These are phyloP conservation scores for Daldinia bambusicola DNA, from an alignment of 495 filamentous ascomycete species.

Conservation along the genomic window DNA sequence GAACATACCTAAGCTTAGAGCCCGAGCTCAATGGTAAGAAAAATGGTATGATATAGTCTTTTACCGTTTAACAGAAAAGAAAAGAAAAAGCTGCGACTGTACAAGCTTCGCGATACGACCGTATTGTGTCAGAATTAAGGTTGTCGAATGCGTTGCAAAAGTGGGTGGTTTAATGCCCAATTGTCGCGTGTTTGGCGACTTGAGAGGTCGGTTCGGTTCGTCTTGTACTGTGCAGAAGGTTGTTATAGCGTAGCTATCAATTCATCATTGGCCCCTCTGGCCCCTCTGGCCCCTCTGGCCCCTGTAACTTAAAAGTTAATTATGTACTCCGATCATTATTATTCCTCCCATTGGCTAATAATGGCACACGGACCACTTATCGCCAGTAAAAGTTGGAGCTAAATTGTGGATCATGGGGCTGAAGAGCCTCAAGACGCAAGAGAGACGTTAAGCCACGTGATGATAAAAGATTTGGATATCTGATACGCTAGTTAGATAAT, in stretches of 20 bases:
- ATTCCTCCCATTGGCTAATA: slow-evolving; percentile 11
- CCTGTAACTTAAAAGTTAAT: slow-evolving; percentile 25
- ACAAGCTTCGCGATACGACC: background rate
- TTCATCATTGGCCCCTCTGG: slow-evolving; percentile 27
- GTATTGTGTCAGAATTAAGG: background rate
- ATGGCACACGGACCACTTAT: background rate
- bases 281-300: slow-evolving; percentile 16
- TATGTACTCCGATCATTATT: slow-evolving; percentile 1
- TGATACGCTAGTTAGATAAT: slow-evolving; percentile 21
- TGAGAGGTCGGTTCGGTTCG: slow-evolving; percentile 19
- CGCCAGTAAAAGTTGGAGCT: slow-evolving; percentile 1
- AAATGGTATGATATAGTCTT: background rate
- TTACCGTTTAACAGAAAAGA: background rate
- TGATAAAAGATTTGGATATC: slow-evolving; percentile 24
- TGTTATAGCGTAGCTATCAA: slow-evolving; percentile 2
- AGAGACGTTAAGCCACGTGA: slow-evolving; percentile 33
- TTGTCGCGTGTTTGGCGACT: slow-evolving; percentile 32
- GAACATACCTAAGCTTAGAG: slow-evolving; percentile 23
- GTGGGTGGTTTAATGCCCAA: slow-evolving; percentile 35
- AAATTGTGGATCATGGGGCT: slow-evolving; percentile 27
- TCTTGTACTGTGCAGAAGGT: background rate
- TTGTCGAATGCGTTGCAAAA: slow-evolving; percentile 13
- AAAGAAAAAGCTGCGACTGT: background rate
- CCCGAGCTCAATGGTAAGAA: slow-evolving; percentile 5
- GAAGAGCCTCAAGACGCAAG: slow-evolving; percentile 41